Percentiles rank a stretch among this genome's conserved stretches.
Conservation (phyloP, 2,329 filamentous ascomycete genomes). For the Fusarium torulosum region DNA sequence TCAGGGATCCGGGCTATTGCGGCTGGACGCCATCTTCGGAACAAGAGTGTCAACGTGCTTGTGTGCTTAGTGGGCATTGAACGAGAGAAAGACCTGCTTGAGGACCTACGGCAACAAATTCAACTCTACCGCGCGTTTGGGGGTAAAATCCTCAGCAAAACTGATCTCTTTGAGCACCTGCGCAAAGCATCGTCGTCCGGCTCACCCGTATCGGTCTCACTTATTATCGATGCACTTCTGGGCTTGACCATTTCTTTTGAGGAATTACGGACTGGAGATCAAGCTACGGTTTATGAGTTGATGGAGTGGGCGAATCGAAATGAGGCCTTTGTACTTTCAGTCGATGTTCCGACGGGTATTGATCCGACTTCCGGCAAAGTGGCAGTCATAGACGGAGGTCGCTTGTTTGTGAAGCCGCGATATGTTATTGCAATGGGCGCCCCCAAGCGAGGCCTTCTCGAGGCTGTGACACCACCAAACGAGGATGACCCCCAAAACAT, state of each 20-base stretch:
- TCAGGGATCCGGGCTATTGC: slow-evolving; percentile 87
- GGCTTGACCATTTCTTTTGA: slow-evolving; percentile 91
- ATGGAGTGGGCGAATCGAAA: slow-evolving; percentile 95
- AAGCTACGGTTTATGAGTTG: slow-evolving; percentile 86
- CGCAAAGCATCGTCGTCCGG: slow-evolving; percentile 59
- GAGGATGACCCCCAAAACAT: slow-evolving; percentile 54
- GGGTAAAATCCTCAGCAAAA: slow-evolving; percentile 75
- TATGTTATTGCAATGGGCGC: slow-evolving; percentile 88
- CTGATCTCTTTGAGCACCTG: slow-evolving; percentile 71
- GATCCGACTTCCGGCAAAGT: slow-evolving; percentile 80
- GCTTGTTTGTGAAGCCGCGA: slow-evolving; percentile 83
- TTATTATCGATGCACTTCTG: slow-evolving; percentile 90
- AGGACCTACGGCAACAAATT: slow-evolving; percentile 83
- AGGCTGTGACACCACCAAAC: slow-evolving; percentile 72
- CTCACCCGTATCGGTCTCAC: slow-evolving; percentile 71
- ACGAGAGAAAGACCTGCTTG: slow-evolving; percentile 82
- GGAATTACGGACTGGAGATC: slow-evolving; percentile 84
- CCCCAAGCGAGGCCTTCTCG: slow-evolving; percentile 85
- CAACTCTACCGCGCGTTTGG: slow-evolving; percentile 87
- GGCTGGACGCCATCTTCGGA: slow-evolving; percentile 86
- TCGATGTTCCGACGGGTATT: slow-evolving; percentile 93
- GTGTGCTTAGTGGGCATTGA: slow-evolving; percentile 89
- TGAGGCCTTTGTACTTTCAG: slow-evolving; percentile 82
- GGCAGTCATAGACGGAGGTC: slow-evolving; percentile 77
- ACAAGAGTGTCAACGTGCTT: slow-evolving; percentile 83